Evolutionary conservation across 2,329 filamentous ascomycete species (phyloP), one percentile per base, ranked within the genome.

Genomic region (Aspergillus alliaceus): DNA sequence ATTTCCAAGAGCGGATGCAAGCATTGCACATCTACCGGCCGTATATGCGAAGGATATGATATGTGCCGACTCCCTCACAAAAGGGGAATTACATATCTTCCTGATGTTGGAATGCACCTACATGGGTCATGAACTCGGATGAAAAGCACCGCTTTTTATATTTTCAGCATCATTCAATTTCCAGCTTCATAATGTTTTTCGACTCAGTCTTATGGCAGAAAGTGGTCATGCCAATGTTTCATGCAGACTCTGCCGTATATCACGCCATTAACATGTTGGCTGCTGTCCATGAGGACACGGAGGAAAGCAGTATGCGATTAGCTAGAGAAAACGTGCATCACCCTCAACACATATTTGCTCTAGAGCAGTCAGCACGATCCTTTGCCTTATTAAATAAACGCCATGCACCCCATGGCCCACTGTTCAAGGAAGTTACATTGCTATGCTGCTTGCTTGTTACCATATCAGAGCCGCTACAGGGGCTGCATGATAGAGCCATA

Each of bases 361-460:
- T 56, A 9, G 54, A 56, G 18, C 54, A 56, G 24, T 35, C 49
- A 5, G 31, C n/a, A 14, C 48, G 54, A 6, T 48, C 54, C 3
- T 56, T 39, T 31, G 29, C 37, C 1, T 24, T 40, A 1, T 3
- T 56, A 2, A 29, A 32, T 4, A 39, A 31, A 20, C 54, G 54
- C 11, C 31, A 52, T 31, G 20, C 48, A 18, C 48, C 40, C 11
- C 51, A 47, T 2, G 54, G 53, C 25, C 54, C 54, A 6, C 22
- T 5, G 5, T 27, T 52, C 0, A 29, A 22, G n/a, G 39, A 31
- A 15, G 32, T 47, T 18, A 27, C 51, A 12, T 24, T 56, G 4
- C 22, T 56, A 3, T 56, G 54, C 15, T 56, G 54, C 11, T 22
- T 56, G 3, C 32, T 56, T 22, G 52, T 52, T 18, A 34, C 40